These are phyloP conservation scores for Curvularia hawaiiensis DNA, from an alignment of 2,329 filamentous ascomycete genomes.

Conservation along the genomic window DNA sequence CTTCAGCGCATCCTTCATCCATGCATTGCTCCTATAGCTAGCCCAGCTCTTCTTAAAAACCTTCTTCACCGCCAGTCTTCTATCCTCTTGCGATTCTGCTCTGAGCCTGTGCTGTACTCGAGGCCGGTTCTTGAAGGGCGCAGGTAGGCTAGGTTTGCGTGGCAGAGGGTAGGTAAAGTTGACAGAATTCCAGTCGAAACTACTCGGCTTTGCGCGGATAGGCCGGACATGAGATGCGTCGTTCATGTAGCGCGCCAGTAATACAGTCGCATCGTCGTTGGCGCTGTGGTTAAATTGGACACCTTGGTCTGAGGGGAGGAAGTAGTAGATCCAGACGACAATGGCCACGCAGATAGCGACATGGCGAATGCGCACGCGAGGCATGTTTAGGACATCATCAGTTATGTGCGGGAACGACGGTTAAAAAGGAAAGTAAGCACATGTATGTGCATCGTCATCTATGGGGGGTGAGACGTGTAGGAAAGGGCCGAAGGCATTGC, in stretches of 20 bases:
- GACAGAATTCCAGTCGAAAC: conserved; percentile 42
- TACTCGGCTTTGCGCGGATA: conserved; percentile 33
- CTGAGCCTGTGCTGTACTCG: conserved; percentile 42
- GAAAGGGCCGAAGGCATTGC: conserved; percentile 5
- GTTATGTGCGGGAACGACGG: conserved; percentile 1
- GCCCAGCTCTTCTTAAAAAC: conserved; percentile 52
- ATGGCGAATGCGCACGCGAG: conserved; percentile 37
- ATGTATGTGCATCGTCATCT: conserved; percentile 2
- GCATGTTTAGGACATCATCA: conserved; percentile 26
- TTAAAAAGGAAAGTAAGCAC: not conserved
- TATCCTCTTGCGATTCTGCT: conserved; percentile 32
- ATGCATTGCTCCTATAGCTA: conserved; percentile 52
- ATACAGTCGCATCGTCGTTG: conserved; percentile 25
- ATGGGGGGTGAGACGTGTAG: not conserved
- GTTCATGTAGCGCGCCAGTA: conserved; percentile 43
- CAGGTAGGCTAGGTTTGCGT: conserved; percentile 35
- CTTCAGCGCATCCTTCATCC: conserved; percentile 54
- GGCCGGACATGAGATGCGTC: conserved; percentile 27
- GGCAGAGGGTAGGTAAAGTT: conserved; percentile 35
- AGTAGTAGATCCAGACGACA: conserved; percentile 35
- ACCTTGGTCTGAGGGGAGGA: conserved; percentile 25
- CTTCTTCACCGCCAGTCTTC: conserved; percentile 35
- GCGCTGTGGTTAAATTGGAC: not conserved
- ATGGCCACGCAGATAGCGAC: conserved; percentile 32
- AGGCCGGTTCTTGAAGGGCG: conserved; percentile 36